phyloP scores from a whole-genome alignment of 306 rosid genomes.

The Dalbergia oliveri region DNA sequence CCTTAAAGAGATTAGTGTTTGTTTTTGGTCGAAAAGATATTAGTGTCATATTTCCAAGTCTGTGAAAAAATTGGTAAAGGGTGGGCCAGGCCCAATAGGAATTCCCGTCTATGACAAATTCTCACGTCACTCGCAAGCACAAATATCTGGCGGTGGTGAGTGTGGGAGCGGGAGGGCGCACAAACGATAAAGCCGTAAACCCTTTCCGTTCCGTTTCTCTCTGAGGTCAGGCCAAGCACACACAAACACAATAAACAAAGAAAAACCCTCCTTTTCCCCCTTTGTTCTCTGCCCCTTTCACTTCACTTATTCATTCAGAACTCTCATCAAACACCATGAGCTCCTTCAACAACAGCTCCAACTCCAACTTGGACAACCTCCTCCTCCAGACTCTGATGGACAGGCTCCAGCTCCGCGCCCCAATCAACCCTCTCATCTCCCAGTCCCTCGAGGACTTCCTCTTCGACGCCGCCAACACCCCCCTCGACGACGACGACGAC shows the following conservation, averaged over 20 bases:
- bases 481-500: constrained; percentile 51
- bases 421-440: constrained; percentile 56
- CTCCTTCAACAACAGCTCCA: constrained; percentile 55
- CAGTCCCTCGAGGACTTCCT: constrained; percentile 86
- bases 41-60: no score
- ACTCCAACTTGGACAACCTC: constrained; percentile 61
- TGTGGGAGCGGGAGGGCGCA: neutral
- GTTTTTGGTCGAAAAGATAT: no score
- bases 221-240: neutral
- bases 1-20: no score
- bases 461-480: constrained; percentile 51
- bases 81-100: no score
- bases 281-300: no score
- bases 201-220: neutral
- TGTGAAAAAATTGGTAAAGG: no score
- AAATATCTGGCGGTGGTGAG: neutral
- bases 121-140: neutral
- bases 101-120: neutral
- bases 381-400: constrained; percentile 79
- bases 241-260: neutral
- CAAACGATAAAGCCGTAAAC: neutral
- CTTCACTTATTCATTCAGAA: neutral
- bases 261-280: constrained; percentile 1
- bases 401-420: constrained; percentile 71
- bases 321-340: constrained; percentile 58